Base-by-base conservation (phyloP, 306 rosid genomes). In the Calophaca sinica region DNA sequence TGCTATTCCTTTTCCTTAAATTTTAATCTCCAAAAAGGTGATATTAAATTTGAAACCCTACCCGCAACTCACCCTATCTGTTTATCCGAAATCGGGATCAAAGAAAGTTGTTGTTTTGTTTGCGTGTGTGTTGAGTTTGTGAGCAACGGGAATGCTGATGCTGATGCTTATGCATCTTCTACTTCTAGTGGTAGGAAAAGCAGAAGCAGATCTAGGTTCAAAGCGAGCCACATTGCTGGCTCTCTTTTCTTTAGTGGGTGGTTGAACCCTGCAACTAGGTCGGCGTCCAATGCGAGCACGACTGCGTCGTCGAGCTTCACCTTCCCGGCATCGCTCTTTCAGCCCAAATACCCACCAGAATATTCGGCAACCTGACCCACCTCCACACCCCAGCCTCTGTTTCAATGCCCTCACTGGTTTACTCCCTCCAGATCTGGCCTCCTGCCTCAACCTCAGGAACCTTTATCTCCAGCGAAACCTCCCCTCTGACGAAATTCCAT, bases 241-340 rank as follows among this genome's bases (percentile, higher is more conserved):
- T 44, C 88, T 88, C 35, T 86, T 87, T 1, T 57, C 84, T 0
- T 63, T 90, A 0, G 84, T 86, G 6, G 90, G 86, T 2, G 89
- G 89, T 4, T 67, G 93, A 9, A 82, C 87, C 9, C 9, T 89
- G 93, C 75, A 57, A 15, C 3, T 89, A 89, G 93, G 70, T 85
- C 13, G 93, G 93, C 1, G 88, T 89, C 5, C 72, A 76, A 39
- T 89, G 93, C 73, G 82, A 84, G 9, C 20, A 13, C 1, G 67
- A 78, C 48, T 86, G 53, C 1, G 84, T 89, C 13, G 70, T 85
- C 6, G 91, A 78, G 58, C 89, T 89, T 2, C 93, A 86, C 20
- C 84, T 89, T 2, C 93, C 93, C 31, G 93, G 84, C 2, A 88
- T 85, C 5, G 84, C 89, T 1, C 89, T 89, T 12, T 86, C 90